Evolutionary conservation across 164 flowering plant genomes (phyloP).

Genomic region (Saururus chinensis): DNA sequence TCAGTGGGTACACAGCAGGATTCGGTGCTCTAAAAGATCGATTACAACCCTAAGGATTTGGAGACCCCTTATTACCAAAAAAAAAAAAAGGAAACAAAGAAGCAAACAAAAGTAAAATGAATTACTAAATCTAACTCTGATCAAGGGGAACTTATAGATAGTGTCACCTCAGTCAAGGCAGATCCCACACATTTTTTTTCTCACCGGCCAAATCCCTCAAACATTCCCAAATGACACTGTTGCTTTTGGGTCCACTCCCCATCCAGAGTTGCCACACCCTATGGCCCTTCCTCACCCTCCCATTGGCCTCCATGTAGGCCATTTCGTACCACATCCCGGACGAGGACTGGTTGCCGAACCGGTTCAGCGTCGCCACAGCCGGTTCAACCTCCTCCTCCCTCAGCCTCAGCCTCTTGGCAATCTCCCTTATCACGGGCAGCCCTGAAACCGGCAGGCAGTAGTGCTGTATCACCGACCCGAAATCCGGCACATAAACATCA

Average conservation of each 20-base stretch:
- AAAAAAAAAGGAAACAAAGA: no score
- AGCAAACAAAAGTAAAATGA: no score
- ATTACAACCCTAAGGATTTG: no score
- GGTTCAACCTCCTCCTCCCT: conserved; percentile 5
- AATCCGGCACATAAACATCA: conserved; percentile 45
- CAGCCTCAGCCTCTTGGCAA: conserved; percentile 6
- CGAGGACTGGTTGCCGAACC: conserved; percentile 14
- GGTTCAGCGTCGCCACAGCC: conserved; percentile 7
- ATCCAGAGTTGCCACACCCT: conserved; percentile 54
- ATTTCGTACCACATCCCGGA: conserved; percentile 10
- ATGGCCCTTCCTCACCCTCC: conserved; percentile 43
- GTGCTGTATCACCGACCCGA: conserved; percentile 38
- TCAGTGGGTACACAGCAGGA: no score
- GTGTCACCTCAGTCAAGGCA: no score
- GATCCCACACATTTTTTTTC: background rate
- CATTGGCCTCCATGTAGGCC: conserved; percentile 12
- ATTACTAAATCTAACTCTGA: no score
- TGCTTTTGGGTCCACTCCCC: conserved; percentile 59
- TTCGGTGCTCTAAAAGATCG: no score
- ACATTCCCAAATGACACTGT: conserved; percentile 40
- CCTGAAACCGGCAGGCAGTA: conserved; percentile 51
- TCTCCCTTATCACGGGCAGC: conserved; percentile 3
- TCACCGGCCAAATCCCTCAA: conserved; percentile 30
- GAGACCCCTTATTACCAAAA: no score
- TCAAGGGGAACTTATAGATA: no score